Evolutionary conservation across 495 filamentous ascomycete species (phyloP).

Genomic region (Aspergillus indologenus): DNA sequence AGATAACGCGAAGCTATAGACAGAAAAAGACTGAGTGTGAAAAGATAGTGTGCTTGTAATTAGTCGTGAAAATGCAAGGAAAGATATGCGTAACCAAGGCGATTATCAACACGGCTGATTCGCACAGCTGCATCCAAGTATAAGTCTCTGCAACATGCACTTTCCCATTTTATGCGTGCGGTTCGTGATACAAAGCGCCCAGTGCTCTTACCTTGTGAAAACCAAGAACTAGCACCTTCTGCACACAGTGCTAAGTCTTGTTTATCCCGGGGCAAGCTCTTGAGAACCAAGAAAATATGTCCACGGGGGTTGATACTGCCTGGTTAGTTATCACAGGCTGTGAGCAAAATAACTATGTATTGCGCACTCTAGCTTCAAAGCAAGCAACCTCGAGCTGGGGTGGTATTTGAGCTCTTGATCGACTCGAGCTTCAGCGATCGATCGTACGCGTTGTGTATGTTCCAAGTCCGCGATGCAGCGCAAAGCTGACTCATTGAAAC

Average conservation of each 20-base stretch:
- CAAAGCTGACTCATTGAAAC: slow-evolving; percentile 12
- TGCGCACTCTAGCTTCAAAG: background rate
- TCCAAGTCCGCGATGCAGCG: background rate
- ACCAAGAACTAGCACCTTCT: background rate
- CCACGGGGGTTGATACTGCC: background rate
- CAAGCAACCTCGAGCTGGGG: background rate
- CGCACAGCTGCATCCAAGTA: slow-evolving; percentile 12
- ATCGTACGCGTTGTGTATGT: slow-evolving; percentile 5
- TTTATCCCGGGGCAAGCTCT: background rate
- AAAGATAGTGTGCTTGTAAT: slow-evolving; percentile 5
- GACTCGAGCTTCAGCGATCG: slow-evolving; percentile 8
- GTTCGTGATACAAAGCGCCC: background rate
- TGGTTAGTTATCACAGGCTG: background rate
- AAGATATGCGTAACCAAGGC: slow-evolving; percentile 19
- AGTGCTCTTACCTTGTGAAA: slow-evolving; percentile 4
- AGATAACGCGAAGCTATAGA: slow-evolving; percentile 7
- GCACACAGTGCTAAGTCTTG: background rate
- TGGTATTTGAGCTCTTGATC: slow-evolving; percentile 4
- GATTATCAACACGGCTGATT: slow-evolving; percentile 19
- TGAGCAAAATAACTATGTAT: background rate
- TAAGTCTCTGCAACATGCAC: slow-evolving; percentile 14
- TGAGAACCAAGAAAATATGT: background rate
- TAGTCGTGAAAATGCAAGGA: slow-evolving; percentile 5
- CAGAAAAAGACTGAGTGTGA: background rate
- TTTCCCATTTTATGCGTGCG: background rate